A percentile compares a stretch with the other conserved stretches of the same genome.
These are phyloP conservation scores for Peterozyma toletana DNA, from an alignment of 805 yeast genomes.

Conservation along the genomic window DNA sequence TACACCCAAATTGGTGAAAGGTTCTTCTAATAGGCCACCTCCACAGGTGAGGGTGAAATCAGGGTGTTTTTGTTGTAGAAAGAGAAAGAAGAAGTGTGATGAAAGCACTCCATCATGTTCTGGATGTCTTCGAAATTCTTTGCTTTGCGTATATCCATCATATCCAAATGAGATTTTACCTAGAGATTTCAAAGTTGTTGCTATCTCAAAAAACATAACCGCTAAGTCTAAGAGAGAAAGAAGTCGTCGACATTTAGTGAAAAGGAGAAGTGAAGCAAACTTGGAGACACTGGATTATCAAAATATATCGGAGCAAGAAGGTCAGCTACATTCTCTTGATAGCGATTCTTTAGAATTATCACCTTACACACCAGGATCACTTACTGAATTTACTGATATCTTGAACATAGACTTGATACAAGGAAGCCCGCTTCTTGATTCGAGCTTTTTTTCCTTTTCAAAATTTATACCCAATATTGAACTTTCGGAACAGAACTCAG, in stretches of 20 bases:
- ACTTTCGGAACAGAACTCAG: slow-evolving; percentile 2
- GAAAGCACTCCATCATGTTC: slow-evolving; percentile 26
- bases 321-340: too few species aligned
- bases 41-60: slow-evolving; percentile 16
- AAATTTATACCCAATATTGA: slow-evolving; percentile 7
- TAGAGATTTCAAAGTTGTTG: slow-evolving; percentile 4
- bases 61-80: slow-evolving; percentile 30
- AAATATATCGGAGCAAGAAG: too few species aligned
- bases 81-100: slow-evolving; percentile 30
- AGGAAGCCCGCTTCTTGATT: too few species aligned
- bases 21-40: neutral
- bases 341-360: too few species aligned
- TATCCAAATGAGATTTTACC: slow-evolving; percentile 6
- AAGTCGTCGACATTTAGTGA: too few species aligned
- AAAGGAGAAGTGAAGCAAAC: too few species aligned
- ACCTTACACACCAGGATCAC: too few species aligned
- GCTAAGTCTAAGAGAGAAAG: neutral
- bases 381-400: too few species aligned
- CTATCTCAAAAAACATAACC: neutral
- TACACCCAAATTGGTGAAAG: too few species aligned
- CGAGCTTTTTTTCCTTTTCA: neutral
- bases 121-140: slow-evolving; percentile 24
- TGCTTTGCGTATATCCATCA: slow-evolving; percentile 25
- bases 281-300: too few species aligned
- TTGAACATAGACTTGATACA: too few species aligned